These are phyloP conservation scores for Cardamine occulta DNA, from an alignment of 345 rosid genomes.

Conservation along the genomic window DNA sequence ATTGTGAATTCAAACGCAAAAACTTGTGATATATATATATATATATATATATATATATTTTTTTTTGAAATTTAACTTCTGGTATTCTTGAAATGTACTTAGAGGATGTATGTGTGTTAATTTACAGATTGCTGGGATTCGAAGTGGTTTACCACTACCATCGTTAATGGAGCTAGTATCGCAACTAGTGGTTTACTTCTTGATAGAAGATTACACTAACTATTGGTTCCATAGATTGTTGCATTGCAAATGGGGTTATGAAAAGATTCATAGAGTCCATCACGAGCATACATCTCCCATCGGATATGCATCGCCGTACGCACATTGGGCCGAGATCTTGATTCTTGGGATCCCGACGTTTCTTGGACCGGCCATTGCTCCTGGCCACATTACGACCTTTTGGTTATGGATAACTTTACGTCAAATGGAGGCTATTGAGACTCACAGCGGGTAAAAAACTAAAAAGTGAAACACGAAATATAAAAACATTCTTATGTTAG, in stretches of 20 bases:
- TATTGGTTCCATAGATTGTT: constrained; percentile 82
- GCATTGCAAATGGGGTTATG: constrained; percentile 75
- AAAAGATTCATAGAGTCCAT: constrained; percentile 73
- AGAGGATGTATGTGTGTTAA: neutral
- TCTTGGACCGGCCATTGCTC: constrained; percentile 80
- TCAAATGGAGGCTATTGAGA: constrained; percentile 79
- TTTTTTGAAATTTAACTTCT: no score
- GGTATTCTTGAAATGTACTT: constrained; percentile 1
- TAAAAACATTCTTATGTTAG: neutral
- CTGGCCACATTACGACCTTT: constrained; percentile 74
- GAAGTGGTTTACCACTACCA: constrained; percentile 72
- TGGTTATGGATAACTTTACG: constrained; percentile 84
- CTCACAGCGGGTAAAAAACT: constrained; percentile 71
- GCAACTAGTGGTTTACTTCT: constrained; percentile 70
- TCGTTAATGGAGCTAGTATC: constrained; percentile 66
- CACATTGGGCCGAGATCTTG: constrained; percentile 84
- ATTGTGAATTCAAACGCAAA: neutral
- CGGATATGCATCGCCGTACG: constrained; percentile 74
- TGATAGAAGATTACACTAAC: constrained; percentile 77
- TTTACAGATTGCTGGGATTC: constrained; percentile 66
- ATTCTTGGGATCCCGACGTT: constrained; percentile 82
- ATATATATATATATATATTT: no score
- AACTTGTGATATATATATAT: no score
- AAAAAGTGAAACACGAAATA: neutral
- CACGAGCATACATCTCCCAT: constrained; percentile 77